Conservation (phyloP, 345 rosid species). For the Laguncularia racemosa region DNA sequence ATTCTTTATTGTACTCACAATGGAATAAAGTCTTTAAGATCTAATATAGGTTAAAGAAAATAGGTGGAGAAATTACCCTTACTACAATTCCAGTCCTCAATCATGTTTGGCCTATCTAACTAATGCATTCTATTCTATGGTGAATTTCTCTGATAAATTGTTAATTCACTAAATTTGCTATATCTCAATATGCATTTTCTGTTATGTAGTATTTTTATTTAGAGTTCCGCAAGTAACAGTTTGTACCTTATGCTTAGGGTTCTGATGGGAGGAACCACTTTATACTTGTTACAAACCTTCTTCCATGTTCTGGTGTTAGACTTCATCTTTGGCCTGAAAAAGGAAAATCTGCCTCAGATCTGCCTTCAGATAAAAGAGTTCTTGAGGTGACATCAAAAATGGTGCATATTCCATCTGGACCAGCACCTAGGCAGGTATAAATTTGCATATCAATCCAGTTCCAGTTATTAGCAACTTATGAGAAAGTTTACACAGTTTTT, state of each 20-base stretch:
- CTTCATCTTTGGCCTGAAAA: conserved; percentile 92
- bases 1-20: too few species aligned
- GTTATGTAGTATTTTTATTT: not conserved
- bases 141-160: too few species aligned
- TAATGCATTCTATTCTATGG: too few species aligned
- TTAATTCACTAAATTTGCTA: too few species aligned
- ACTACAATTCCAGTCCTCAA: too few species aligned
- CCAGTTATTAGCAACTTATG: too few species aligned
- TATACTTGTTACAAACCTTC: conserved; percentile 88
- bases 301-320: conserved; percentile 93
- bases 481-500: too few species aligned
- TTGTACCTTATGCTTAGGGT: conserved; percentile 44
- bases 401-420: conserved; percentile 92
- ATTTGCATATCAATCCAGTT: conserved; percentile 4
- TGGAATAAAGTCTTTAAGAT: too few species aligned
- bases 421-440: conserved; percentile 85
- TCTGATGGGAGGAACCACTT: conserved; percentile 77
- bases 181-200: too few species aligned
- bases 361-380: conserved; percentile 50
- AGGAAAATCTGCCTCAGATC: conserved; percentile 40
- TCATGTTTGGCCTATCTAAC: too few species aligned
- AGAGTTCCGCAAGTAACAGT: not conserved
- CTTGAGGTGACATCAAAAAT: conserved; percentile 86
- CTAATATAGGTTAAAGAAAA: too few species aligned
- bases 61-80: too few species aligned